Evolutionary conservation across 805 yeast species (phyloP).

Genomic region (Pichia scutulata): DNA sequence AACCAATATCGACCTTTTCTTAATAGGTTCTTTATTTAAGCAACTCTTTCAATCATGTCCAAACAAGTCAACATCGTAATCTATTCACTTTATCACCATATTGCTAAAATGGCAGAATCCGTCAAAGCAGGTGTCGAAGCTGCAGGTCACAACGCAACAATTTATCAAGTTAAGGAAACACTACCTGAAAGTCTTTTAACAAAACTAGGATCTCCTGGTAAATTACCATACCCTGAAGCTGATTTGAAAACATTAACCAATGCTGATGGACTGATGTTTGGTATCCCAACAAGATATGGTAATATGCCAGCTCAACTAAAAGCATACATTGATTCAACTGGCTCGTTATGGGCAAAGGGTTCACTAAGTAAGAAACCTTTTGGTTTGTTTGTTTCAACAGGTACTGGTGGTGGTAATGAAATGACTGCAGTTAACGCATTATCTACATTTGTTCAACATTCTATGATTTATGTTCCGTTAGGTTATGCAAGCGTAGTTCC

Average conservation of each 20-base stretch:
- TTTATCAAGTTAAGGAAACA: constrained; percentile 79
- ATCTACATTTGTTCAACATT: constrained; percentile 68
- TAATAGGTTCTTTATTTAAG: no score
- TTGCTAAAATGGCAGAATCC: constrained; percentile 59
- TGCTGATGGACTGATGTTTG: constrained; percentile 71
- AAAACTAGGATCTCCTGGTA: constrained; percentile 58
- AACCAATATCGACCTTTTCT: no score
- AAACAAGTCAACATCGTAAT: constrained; percentile 40
- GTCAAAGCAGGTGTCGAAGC: constrained; percentile 61
- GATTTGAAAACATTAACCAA: constrained; percentile 45
- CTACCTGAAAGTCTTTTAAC: constrained; percentile 52
- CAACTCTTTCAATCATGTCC: background rate
- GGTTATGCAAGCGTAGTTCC: constrained; percentile 57
- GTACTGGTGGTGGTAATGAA: constrained; percentile 84
- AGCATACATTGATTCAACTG: constrained; percentile 71
- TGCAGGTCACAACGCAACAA: constrained; percentile 62
- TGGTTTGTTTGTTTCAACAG: constrained; percentile 66
- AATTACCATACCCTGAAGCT: constrained; percentile 51
- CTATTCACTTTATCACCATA: constrained; percentile 79
- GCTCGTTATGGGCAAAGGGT: constrained; percentile 73
- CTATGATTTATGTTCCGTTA: constrained; percentile 71
- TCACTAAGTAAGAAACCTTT: constrained; percentile 66
- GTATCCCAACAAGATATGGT: constrained; percentile 84
- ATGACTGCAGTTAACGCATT: constrained; percentile 57
- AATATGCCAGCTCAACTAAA: constrained; percentile 70